Conservation (phyloP, 208 protist species). For the Baffinella frigidus region DNA sequence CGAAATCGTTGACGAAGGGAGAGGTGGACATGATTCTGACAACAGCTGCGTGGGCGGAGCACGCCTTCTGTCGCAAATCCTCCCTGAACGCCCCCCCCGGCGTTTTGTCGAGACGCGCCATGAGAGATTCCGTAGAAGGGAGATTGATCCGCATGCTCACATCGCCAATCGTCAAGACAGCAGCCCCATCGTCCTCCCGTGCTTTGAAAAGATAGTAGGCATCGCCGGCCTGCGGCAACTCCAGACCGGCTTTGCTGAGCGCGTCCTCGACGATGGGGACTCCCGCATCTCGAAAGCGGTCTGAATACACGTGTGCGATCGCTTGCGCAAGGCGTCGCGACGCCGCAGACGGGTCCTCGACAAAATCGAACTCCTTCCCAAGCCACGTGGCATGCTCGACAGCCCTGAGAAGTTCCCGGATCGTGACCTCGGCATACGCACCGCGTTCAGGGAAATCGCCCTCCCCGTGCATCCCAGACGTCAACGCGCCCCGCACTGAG, state of each 20-base stretch:
- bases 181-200: too few species aligned
- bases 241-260: neutral
- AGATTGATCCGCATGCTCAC: too few species aligned
- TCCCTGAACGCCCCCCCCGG: too few species aligned
- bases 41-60: neutral
- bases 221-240: neutral
- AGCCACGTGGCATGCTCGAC: neutral
- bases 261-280: neutral
- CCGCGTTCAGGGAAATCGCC: neutral
- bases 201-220: too few species aligned
- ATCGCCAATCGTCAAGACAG: too few species aligned
- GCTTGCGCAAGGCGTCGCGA: neutral
- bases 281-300: neutral
- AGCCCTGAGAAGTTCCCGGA: slow-evolving; percentile 3
- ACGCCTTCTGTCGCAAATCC: neutral
- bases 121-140: too few species aligned
- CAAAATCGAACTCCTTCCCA: neutral
- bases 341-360: neutral
- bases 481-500: neutral
- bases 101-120: too few species aligned
- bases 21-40: neutral
- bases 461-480: neutral
- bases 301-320: neutral
- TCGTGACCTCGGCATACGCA: neutral
- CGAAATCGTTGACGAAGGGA: neutral